Base-by-base conservation (phyloP, 73 alveolate genomes). In the Breviolum minutum region DNA sequence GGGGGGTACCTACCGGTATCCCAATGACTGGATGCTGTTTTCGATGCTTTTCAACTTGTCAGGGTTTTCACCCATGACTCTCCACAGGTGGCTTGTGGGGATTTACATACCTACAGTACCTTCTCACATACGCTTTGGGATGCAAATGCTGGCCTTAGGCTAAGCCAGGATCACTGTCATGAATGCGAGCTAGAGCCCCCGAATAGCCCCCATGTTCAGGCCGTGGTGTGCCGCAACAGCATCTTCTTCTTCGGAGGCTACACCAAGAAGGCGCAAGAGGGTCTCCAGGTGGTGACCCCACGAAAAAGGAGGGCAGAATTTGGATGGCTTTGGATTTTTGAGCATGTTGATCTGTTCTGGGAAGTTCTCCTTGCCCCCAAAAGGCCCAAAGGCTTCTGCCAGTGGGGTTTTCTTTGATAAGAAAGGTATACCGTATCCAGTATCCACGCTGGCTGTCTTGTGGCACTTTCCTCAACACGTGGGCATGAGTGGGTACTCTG, bases 161-260 rank as follows among this genome's bases (percentile, higher is more conserved):
- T 89, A 92, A 86, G 54, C 3, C 3, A 3, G 54, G 54, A 40
- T 40, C 54, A 40, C 54, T 40, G 54, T 40, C 54, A 40, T 40
- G 54, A 99, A 99, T 8, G 99, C 99, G 11, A 99, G 99, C 14
- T 94, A 69, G 71, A 84, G 92, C 26, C 99, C 84, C 40, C 27
- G 88, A 27, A 69, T 99, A 2, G n/a, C n/a, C 83, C 32, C 82
- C 17, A 20, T 12, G 48, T 6, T 29, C 99, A 97, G 97, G 99
- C 99, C 6, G 99, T 99, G 80, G 99, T 99, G 10, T 99, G 99
- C 82, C 73, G 99, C 20, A 99, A 99, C 79, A 70, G 99, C 90
- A 71, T 99, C 66, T 99, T 91, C 98, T 96, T 99, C 84, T 99
- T 99, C 95, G 99, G 99, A 26, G 99, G 99, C 20, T 99, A 99